Evolutionary conservation across 148 eudicot species (phyloP), one percentile per base, ranked within the genome.

Genomic region (Arctostaphylos glauca): DNA sequence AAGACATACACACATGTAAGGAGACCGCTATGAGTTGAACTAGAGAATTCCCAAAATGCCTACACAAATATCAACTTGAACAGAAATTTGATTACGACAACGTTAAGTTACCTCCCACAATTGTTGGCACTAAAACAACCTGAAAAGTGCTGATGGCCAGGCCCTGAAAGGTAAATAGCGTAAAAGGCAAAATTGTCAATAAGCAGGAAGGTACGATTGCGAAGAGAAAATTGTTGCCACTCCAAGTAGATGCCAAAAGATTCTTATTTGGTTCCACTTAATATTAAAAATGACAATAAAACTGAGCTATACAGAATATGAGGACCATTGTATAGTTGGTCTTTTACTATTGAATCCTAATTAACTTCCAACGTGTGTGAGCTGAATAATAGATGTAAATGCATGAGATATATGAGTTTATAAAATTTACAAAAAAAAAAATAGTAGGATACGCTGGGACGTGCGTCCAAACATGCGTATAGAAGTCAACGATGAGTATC

Each of bases 131-230:
- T 70, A 97, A 81, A 81, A 97, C 99, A 76, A 97, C 99, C 89
- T 97, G 99, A 84, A 97, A 94, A 52, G 99, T 97, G 91, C 99
- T 97, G 74, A 97, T 86, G 80, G 99, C 99, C 82, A 94, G 90
- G 70, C 99, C 99, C 99, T 97, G 92, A 59, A 87, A 79, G 74
- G 81, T 59, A n/a, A 16, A 58, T 75, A 77, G 60, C 74, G 53
- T 19, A 52, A 23, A 47, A 58, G 25, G 47, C 14, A 6, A 43
- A 50, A 78, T 54, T 23, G 7, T 71, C 13, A 78, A 79, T 41
- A 74, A 73, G 75, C 41, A 10, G 19, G 71, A 67, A 67, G 52
- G 25, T 16, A 47, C 2, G 6, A 66, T 52, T 2, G 54, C 25
- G 68, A 80, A 38, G 21, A 25, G 21, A 71, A 23, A 50, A 43